Percentiles rank a stretch among this genome's conserved stretches.
These are phyloP conservation scores for Aureobasidium sp. DNA, from an alignment of 2,329 filamentous ascomycete genomes.

Conservation along the genomic window DNA sequence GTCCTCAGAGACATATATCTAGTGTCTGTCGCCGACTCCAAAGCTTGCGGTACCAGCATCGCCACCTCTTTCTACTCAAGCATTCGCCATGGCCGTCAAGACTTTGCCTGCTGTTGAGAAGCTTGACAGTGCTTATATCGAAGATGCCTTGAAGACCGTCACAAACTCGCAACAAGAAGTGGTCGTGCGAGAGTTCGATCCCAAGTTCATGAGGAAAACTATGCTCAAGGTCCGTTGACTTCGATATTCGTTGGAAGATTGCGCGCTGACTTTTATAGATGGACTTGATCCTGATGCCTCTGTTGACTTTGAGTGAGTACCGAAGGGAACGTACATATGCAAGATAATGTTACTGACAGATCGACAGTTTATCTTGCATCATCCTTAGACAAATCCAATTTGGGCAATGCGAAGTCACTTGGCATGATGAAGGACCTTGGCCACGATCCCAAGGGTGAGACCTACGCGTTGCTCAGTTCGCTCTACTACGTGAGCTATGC, in stretches of 20 bases:
- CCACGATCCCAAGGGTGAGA: conserved; percentile 21
- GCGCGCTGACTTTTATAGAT: conserved; percentile 17
- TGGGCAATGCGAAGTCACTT: conserved; percentile 22
- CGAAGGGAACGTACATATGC: rapidly evolving
- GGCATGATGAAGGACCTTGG: conserved; percentile 24
- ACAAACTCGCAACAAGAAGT: conserved; percentile 9
- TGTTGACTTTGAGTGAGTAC: conserved; percentile 17
- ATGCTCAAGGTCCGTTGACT: conserved; percentile 19
- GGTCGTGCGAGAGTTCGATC: conserved; percentile 22
- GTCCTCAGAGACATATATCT: background rate
- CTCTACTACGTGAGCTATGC: conserved; percentile 24
- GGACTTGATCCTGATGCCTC: conserved; percentile 23
- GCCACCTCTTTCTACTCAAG: conserved; percentile 13
- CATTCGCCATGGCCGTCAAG: conserved; percentile 18
- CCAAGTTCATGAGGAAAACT: conserved; percentile 22
- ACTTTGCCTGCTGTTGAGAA: conserved; percentile 22
- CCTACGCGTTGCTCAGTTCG: conserved; percentile 22
- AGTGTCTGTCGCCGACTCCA: background rate
- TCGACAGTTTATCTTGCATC: conserved; percentile 19
- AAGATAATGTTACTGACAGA: background rate
- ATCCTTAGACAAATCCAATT: conserved; percentile 6
- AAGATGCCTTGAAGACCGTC: conserved; percentile 10
- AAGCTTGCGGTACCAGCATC: background rate
- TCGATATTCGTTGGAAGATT: background rate
- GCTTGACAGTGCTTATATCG: conserved; percentile 13